phyloP scores from a whole-genome alignment of 306 rosid genomes.

The Dryas octopetala region DNA sequence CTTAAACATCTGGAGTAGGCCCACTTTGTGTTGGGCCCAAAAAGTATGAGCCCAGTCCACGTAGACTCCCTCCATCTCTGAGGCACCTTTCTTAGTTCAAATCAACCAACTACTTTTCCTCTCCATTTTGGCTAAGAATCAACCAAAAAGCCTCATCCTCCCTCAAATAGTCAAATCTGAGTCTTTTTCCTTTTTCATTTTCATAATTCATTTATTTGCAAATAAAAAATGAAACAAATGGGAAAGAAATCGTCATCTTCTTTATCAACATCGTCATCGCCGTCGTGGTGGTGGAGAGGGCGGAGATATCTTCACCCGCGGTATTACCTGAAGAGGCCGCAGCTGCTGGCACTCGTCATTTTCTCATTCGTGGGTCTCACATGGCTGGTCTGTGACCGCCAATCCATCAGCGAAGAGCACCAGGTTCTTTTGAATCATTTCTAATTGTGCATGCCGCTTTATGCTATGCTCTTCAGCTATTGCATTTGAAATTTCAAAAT shows the following conservation, averaged over 20 bases:
- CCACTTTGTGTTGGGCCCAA: neutral
- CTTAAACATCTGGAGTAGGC: too few species aligned
- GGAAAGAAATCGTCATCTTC: constrained; percentile 36
- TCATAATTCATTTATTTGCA: neutral
- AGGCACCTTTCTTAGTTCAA: neutral
- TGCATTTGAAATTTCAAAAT: neutral
- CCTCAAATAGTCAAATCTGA: neutral
- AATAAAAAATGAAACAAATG: constrained; percentile 20
- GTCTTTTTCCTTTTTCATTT: neutral
- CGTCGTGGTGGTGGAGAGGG: constrained; percentile 4
- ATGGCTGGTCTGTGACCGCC: constrained; percentile 41
- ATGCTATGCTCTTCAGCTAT: neutral
- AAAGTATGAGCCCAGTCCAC: neutral
- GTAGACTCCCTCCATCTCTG: neutral
- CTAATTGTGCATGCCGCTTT: neutral
- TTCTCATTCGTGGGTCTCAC: constrained; percentile 29
- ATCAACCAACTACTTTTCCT: neutral
- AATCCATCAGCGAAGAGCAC: constrained; percentile 29
- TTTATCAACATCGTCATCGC: constrained; percentile 20
- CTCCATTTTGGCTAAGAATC: neutral
- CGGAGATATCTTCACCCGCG: constrained; percentile 43
- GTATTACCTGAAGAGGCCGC: constrained; percentile 45
- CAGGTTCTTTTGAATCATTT: constrained; percentile 20
- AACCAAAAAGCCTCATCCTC: neutral
- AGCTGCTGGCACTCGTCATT: constrained; percentile 33